These are phyloP conservation scores for Vararia minispora DNA, from an alignment of 768 basidiomycete genomes.

Conservation along the genomic window DNA sequence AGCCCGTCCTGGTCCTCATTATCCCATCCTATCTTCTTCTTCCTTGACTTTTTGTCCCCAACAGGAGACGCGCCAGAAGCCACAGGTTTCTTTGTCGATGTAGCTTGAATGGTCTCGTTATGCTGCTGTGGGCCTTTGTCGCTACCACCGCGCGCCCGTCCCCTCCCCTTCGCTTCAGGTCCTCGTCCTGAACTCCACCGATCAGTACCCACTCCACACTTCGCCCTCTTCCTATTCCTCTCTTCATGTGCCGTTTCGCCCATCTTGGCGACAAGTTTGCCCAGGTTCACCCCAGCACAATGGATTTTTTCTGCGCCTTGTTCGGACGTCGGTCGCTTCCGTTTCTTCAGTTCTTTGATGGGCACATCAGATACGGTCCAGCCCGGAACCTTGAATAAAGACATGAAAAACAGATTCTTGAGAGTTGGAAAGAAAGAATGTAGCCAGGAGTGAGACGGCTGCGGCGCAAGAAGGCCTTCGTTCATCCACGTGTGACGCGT, in stretches of 20 bases:
- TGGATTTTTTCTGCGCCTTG: constrained; percentile 24
- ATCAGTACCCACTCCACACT: not conserved
- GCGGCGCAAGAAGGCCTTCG: no score
- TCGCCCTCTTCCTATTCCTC: not conserved
- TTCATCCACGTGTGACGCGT: no score
- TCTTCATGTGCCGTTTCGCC: constrained; percentile 13
- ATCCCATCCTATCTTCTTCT: not conserved
- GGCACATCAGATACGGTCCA: constrained; percentile 43
- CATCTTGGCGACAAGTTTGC: constrained; percentile 47
- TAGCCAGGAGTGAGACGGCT: no score
- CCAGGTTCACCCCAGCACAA: constrained; percentile 40
- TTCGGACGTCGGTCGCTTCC: constrained; percentile 34
- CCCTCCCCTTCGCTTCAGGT: no score
- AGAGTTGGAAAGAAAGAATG: no score
- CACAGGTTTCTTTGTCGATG: not conserved
- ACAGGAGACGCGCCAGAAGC: not conserved
- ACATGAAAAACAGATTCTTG: no score
- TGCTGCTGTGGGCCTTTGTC: not conserved
- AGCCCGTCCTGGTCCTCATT: not conserved
- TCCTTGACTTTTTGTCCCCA: constrained; percentile 4
- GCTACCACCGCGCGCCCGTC: no score
- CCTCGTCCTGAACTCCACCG: constrained; percentile 1
- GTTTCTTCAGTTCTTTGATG: constrained; percentile 27
- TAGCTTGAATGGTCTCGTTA: constrained; percentile 1
- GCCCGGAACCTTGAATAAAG: constrained; percentile 57